Evolutionary conservation across 805 yeast genomes (phyloP), one percentile per base, ranked within the genome.

Genomic region (Monosporozyma yasuniensis): DNA sequence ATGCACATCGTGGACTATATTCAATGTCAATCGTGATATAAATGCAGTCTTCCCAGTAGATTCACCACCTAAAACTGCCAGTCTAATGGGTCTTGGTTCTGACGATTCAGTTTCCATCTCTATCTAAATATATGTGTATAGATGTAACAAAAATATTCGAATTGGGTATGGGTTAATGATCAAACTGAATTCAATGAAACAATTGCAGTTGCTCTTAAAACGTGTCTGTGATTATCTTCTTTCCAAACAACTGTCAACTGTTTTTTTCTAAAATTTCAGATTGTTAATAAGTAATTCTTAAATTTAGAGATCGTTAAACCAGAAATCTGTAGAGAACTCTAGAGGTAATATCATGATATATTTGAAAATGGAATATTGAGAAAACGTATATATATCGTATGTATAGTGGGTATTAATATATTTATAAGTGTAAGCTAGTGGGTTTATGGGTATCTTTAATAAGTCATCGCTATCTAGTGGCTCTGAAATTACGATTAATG

Each of bases 1-100:
- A 61, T 85, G 83, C 0, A 84, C 84, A 51, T 83, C 89, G 46
- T 79, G 72, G 49, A 75, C 79, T 23, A 71, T 70, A 23, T 76
- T 75, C 19, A 75, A 66, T 1, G 74, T 69, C 14, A 81, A 56
- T 46, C 75, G 68, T 48, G 79, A 74, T 11, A 79, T 74, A 37
- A 78, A 69, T 0, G 84, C 72, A 2, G 86, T 76, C 58, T 82
- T 82, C 10, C 88, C 88, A 0, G 78, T 73, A 16, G 71, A 70
- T 11, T 77, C 70, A 0, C 77, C 84, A 0, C 88, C 88, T 3
- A 82, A 60, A 1, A 82, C 72, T 0, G 84, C 87, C 14, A 82
- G 58, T 51, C 85, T 67, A 4, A 82, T 57, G 0, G 87, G 84
- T 25, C 64, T 58, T 25, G 55, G 53, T 11, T 59, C 63, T 18